phyloP scores from a whole-genome alignment of 805 yeast genomes.

The Candida hungchunana region DNA sequence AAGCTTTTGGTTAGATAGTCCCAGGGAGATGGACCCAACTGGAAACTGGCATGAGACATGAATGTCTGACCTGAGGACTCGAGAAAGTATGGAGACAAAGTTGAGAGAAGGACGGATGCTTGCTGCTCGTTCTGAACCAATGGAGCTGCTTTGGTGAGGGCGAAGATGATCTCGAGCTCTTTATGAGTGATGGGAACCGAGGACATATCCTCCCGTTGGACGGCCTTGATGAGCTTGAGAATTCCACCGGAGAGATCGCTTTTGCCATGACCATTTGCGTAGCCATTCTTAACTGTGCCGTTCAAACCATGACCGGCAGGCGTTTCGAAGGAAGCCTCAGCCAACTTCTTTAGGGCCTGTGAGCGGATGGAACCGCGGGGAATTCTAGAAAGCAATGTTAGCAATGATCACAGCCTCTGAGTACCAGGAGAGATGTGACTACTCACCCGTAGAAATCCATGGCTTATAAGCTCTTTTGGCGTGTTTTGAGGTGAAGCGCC shows the following conservation, averaged over 20 bases:
- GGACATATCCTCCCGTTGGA: constrained; percentile 17
- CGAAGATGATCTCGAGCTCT: constrained; percentile 51
- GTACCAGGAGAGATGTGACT: too few species aligned
- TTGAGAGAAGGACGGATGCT: constrained; percentile 36
- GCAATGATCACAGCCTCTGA: constrained; percentile 1
- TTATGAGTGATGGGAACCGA: constrained; percentile 33
- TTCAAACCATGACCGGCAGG: constrained; percentile 4
- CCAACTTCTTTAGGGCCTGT: constrained; percentile 24
- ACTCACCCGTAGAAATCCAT: constrained; percentile 25
- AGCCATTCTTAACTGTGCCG: constrained; percentile 2
- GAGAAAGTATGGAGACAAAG: constrained; percentile 43
- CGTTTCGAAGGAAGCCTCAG: constrained; percentile 20
- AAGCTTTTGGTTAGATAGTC: constrained; percentile 34
- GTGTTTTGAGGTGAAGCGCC: too few species aligned
- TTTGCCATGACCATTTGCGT: background rate
- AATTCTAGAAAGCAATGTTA: constrained; percentile 16
- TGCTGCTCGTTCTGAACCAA: constrained; percentile 31
- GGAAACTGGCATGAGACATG: constrained; percentile 33
- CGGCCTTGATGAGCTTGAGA: constrained; percentile 16
- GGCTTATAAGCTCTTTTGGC: too few species aligned
- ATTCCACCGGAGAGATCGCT: constrained; percentile 17
- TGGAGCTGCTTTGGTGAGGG: constrained; percentile 39
- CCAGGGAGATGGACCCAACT: constrained; percentile 35
- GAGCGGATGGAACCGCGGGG: constrained; percentile 26
- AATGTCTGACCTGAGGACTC: constrained; percentile 50